Percentiles rank a stretch among this genome's conserved stretches.
These are phyloP conservation scores for Metrosideros polymorpha DNA, from an alignment of 441 rosid species.

Conservation along the genomic window DNA sequence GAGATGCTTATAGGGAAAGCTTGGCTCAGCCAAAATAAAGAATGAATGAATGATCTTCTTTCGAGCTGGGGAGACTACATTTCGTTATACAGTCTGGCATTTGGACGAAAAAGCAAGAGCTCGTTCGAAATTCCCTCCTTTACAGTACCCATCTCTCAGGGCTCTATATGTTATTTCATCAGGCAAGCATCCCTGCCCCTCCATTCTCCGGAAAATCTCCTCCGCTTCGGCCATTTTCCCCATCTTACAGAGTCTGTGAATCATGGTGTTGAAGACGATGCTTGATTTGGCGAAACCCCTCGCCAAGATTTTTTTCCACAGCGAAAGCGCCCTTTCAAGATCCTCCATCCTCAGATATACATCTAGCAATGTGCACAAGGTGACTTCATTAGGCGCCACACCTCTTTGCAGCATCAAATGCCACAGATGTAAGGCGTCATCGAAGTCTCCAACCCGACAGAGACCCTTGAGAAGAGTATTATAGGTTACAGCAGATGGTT, in stretches of 20 bases:
- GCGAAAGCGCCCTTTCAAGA: constrained; percentile 32
- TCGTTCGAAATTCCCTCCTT: neutral
- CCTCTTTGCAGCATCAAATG: neutral
- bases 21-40: neutral
- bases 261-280: constrained; percentile 60
- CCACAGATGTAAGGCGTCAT: neutral
- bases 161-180: constrained; percentile 65
- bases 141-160: constrained; percentile 17
- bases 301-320: constrained; percentile 67
- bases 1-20: neutral
- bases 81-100: neutral
- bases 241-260: constrained; percentile 62
- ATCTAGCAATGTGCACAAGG: neutral
- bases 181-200: constrained; percentile 45
- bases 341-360: neutral
- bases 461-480: neutral
- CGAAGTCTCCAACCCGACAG: neutral
- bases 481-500: constrained; percentile 17
- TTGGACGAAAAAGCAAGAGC: neutral
- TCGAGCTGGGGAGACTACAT: neutral
- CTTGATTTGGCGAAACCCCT: constrained; percentile 47
- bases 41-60: neutral
- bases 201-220: constrained; percentile 50
- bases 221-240: constrained; percentile 59
- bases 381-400: neutral